phyloP scores from a whole-genome alignment of 1,284 basidiomycete genomes.

The Leccinum fallax region DNA sequence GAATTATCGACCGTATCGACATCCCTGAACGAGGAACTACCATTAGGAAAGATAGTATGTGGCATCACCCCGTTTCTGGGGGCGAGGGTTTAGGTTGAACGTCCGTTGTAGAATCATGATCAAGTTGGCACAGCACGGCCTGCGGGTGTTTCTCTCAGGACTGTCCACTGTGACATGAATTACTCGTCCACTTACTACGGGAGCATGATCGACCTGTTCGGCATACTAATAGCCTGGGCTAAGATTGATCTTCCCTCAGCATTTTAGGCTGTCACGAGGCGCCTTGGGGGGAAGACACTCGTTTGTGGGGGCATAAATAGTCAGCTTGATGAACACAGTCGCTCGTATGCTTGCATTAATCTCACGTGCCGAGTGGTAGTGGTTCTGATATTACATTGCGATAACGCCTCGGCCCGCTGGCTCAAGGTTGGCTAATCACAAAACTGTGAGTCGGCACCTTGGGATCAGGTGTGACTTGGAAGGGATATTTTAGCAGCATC shows the following conservation, averaged over 20 bases:
- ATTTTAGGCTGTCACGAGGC: slow-evolving; percentile 55
- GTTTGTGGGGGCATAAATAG: background rate
- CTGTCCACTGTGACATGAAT: slow-evolving; percentile 60
- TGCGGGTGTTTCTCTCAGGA: slow-evolving; percentile 42
- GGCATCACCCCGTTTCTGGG: slow-evolving; percentile 73
- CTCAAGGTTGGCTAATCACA: background rate
- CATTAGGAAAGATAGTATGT: slow-evolving; percentile 62
- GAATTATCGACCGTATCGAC: background rate
- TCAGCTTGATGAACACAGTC: background rate
- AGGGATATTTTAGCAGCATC: background rate
- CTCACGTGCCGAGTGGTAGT: background rate
- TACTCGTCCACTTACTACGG: slow-evolving; percentile 55
- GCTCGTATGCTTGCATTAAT: background rate
- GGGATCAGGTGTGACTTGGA: background rate
- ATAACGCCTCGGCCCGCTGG: background rate
- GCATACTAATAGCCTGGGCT: slow-evolving; percentile 20
- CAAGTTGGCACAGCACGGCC: slow-evolving; percentile 42
- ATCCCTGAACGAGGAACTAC: slow-evolving; percentile 40
- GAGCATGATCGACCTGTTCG: background rate
- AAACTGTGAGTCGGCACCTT: background rate
- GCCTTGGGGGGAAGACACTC: slow-evolving; percentile 24
- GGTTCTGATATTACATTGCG: background rate
- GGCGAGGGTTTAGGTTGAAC: slow-evolving; percentile 73
- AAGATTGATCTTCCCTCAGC: background rate
- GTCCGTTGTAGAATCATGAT: slow-evolving; percentile 49